Percentiles rank a stretch among this genome's conserved stretches.
phyloP scores from a whole-genome alignment of 169 alveolate species.

The Theileria parva region DNA sequence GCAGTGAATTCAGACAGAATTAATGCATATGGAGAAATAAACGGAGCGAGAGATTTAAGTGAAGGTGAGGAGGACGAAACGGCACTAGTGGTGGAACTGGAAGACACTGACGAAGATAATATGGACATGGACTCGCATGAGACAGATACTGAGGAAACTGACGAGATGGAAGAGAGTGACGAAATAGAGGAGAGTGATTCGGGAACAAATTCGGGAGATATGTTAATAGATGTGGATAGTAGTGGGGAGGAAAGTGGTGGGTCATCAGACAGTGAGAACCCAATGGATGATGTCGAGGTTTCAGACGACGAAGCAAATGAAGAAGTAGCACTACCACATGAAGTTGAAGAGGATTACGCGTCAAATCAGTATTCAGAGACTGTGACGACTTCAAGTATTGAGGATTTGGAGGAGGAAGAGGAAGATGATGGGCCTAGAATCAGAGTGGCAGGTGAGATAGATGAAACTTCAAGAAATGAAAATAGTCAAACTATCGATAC shows the following conservation, averaged over 20 bases:
- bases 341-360: conserved; percentile 72
- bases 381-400: conserved; percentile 47
- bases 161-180: conserved; percentile 65
- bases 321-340: conserved; percentile 78
- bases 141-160: conserved; percentile 51
- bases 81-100: conserved; percentile 66
- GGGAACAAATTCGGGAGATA: conserved; percentile 5
- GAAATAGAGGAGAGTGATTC: conserved; percentile 55
- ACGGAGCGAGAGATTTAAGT: conserved; percentile 8
- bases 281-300: conserved; percentile 64
- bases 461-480: conserved; percentile 28
- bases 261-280: conserved; percentile 65
- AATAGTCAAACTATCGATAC: conserved; percentile 8
- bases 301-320: conserved; percentile 63
- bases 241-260: not conserved
- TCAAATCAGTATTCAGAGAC: conserved; percentile 36
- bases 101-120: conserved; percentile 53
- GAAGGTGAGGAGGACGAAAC: conserved; percentile 37
- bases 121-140: conserved; percentile 60
- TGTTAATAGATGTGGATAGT: conserved; percentile 9
- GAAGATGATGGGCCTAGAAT: conserved; percentile 69
- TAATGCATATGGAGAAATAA: not conserved
- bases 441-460: conserved; percentile 65
- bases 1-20: not conserved
- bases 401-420: conserved; percentile 60